Conservation (phyloP, 768 basidiomycete genomes). For the Fomitopsis serialis region DNA sequence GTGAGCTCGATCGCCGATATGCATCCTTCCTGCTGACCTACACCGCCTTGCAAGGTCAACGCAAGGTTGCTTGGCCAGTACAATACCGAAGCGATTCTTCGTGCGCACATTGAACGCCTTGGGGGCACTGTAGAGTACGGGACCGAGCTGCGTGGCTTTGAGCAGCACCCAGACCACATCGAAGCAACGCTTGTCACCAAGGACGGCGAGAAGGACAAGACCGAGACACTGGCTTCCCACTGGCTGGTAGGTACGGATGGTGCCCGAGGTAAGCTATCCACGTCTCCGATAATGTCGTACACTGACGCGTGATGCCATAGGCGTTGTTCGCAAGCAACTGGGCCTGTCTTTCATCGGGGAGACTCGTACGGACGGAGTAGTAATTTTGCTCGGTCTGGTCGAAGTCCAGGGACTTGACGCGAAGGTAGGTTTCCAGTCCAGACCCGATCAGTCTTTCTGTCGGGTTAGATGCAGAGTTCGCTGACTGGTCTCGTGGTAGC, state of each 20-base stretch:
- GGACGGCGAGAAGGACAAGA: slow-evolving; percentile 14
- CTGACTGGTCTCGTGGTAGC: too few relatives aligned
- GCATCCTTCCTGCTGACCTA: neutral
- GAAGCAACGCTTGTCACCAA: slow-evolving; percentile 17
- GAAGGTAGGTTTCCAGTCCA: neutral
- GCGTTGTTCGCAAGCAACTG: slow-evolving; percentile 32
- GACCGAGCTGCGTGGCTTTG: slow-evolving; percentile 6
- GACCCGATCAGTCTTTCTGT: neutral
- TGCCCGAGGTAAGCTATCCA: slow-evolving; percentile 20
- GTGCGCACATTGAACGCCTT: slow-evolving; percentile 8
- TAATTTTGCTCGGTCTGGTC: neutral
- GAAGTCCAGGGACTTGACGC: neutral
- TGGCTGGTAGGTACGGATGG: slow-evolving; percentile 40
- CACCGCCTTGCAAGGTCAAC: neutral
- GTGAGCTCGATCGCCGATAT: neutral
- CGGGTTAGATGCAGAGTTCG: too few relatives aligned
- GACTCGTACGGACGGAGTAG: slow-evolving; percentile 14
- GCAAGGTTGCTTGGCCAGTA: slow-evolving; percentile 8
- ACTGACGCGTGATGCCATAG: slow-evolving; percentile 11
- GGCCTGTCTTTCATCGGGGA: slow-evolving; percentile 39
- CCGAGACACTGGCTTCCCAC: slow-evolving; percentile 22
- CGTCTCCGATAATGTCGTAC: too few relatives aligned
- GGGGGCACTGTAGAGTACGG: slow-evolving; percentile 9
- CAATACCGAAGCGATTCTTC: slow-evolving; percentile 10
- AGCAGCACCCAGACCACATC: slow-evolving; percentile 27